Percentiles rank a stretch among this genome's conserved stretches.
Conservation (phyloP, 2,329 filamentous ascomycete genomes). For the Penicillium crustosum region DNA sequence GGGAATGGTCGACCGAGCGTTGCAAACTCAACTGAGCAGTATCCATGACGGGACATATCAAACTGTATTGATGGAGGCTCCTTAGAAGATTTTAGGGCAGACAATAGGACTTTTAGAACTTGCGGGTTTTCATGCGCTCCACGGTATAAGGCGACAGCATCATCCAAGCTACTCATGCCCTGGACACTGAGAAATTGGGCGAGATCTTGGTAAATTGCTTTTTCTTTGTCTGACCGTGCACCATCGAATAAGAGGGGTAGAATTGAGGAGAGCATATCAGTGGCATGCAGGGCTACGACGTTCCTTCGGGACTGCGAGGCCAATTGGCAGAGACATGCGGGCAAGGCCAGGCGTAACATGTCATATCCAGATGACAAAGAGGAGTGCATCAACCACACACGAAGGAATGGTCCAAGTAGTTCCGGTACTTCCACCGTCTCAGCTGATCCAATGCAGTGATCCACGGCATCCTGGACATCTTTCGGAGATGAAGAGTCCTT, state of each 20-base stretch:
- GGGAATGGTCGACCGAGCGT: constrained; percentile 85
- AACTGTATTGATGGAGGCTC: constrained; percentile 88
- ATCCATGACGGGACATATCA: constrained; percentile 83
- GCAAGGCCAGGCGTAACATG: constrained; percentile 55
- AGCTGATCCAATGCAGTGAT: constrained; percentile 40
- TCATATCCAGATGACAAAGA: constrained; percentile 51
- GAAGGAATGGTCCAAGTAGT: constrained; percentile 40
- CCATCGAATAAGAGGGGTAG: constrained; percentile 63
- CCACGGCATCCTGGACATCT: constrained; percentile 32
- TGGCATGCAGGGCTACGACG: constrained; percentile 68
- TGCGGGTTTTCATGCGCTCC: constrained; percentile 53
- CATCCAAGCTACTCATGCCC: constrained; percentile 76
- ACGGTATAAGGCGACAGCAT: constrained; percentile 75
- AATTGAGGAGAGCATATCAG: constrained; percentile 67
- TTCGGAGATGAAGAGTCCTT: constrained; percentile 16
- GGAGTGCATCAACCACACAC: constrained; percentile 59
- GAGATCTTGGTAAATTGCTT: constrained; percentile 61
- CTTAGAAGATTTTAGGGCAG: constrained; percentile 71
- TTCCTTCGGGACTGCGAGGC: constrained; percentile 66
- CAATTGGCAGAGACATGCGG: constrained; percentile 62
- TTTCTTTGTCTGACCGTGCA: constrained; percentile 56
- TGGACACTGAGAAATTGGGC: constrained; percentile 69
- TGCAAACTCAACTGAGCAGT: constrained; percentile 84
- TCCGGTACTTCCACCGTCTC: constrained; percentile 47
- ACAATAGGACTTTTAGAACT: constrained; percentile 68